Evolutionary conservation across 1,139 yeast genomes (phyloP).

Genomic region (Insectozyma bohioensis): DNA sequence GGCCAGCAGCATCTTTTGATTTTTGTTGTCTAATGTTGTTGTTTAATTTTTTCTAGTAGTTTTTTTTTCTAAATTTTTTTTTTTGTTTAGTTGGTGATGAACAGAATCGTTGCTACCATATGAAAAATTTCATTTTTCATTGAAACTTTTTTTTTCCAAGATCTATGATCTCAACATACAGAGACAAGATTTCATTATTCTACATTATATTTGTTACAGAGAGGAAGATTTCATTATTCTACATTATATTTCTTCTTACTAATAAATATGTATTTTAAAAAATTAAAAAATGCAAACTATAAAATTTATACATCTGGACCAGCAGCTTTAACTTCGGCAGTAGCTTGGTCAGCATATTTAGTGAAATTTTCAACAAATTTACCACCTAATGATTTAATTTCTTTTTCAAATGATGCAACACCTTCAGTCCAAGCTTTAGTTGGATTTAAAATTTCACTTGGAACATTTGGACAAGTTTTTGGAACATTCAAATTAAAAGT

Average conservation of each 20-base stretch:
- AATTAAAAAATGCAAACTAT: constrained; percentile 1
- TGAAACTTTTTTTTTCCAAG: too few species aligned
- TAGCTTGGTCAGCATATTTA: constrained; percentile 81
- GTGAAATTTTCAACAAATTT: constrained; percentile 85
- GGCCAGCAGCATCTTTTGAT: constrained; percentile 4
- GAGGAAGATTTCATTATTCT: too few species aligned
- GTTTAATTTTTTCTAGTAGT: neutral
- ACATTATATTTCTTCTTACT: too few species aligned
- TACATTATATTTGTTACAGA: too few species aligned
- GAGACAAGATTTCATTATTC: too few species aligned
- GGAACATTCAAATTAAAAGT: constrained; percentile 89
- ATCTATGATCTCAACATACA: too few species aligned
- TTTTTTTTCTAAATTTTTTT: neutral
- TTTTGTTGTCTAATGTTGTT: constrained; percentile 1
- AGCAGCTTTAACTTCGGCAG: constrained; percentile 86
- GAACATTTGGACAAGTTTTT: constrained; percentile 78
- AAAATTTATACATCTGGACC: constrained; percentile 60
- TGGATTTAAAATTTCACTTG: constrained; percentile 84
- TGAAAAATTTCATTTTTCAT: too few species aligned
- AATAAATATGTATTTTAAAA: constrained; percentile 1
- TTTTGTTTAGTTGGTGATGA: neutral
- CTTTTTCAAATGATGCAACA: constrained; percentile 60
- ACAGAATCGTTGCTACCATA: too few species aligned
- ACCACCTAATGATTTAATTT: constrained; percentile 72
- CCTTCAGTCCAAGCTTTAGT: constrained; percentile 81